Percentiles rank a stretch among this genome's conserved stretches.
phyloP scores from a whole-genome alignment of 768 basidiomycete genomes.

The Lactarius sanguifluus region DNA sequence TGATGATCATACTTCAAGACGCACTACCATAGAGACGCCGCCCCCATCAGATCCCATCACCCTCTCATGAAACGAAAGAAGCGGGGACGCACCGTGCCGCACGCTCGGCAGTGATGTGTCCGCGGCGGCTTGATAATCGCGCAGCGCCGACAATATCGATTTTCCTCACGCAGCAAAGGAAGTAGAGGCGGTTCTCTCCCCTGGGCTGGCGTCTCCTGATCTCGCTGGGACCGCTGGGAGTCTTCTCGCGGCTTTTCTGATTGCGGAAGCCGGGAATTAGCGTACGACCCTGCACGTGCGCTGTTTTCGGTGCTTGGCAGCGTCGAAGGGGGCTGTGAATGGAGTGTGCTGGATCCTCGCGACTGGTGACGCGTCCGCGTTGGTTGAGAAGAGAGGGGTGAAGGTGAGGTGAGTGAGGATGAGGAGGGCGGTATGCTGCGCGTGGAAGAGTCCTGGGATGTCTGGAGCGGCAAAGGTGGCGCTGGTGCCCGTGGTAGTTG shows the following conservation, averaged over 20 bases:
- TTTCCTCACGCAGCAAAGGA: conserved; percentile 56
- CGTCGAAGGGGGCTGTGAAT: neutral
- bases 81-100: conserved; percentile 66
- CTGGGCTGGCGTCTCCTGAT: neutral
- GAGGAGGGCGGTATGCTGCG: conserved; percentile 24
- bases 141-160: conserved; percentile 66
- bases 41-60: neutral
- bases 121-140: conserved; percentile 69
- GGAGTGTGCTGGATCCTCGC: conserved; percentile 14
- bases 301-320: conserved; percentile 10
- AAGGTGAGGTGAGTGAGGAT: conserved; percentile 14
- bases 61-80: neutral
- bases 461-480: conserved; percentile 6
- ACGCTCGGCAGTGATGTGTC: conserved; percentile 77
- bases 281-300: neutral
- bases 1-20: conserved; percentile 86
- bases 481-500: conserved; percentile 3
- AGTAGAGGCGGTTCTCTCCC: conserved; percentile 38
- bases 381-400: conserved; percentile 4
- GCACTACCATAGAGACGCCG: conserved; percentile 48
- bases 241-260: conserved; percentile 1
- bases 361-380: conserved; percentile 8
- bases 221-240: neutral
- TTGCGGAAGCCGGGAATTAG: neutral
- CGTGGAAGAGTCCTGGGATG: conserved; percentile 17